A percentile compares a stretch with the other conserved stretches of the same genome.
These are phyloP conservation scores for Acephala macrosclerotiorum DNA, from an alignment of 2,329 filamentous ascomycete species.

Conservation along the genomic window DNA sequence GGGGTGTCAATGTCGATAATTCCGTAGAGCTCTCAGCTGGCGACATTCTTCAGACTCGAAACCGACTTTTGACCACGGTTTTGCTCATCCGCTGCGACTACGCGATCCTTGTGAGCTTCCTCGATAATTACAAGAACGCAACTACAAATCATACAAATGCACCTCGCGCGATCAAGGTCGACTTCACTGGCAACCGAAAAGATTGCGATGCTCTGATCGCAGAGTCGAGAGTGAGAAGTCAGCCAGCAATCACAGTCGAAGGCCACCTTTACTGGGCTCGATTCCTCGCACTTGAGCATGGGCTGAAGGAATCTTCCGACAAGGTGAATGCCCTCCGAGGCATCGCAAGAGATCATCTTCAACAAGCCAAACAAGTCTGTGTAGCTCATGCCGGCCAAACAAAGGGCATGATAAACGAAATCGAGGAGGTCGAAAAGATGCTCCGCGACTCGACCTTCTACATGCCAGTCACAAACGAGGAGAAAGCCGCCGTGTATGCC, in stretches of 20 bases:
- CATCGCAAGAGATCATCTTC: not conserved
- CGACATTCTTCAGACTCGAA: constrained; percentile 47
- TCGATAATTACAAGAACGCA: constrained; percentile 29
- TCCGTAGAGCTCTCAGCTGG: constrained; percentile 38
- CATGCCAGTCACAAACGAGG: not conserved
- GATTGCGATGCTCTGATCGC: constrained; percentile 36
- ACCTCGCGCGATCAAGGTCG: constrained; percentile 24
- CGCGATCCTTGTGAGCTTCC: constrained; percentile 35
- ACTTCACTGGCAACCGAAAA: constrained; percentile 36
- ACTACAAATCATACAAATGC: constrained; percentile 11
- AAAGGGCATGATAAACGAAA: not conserved
- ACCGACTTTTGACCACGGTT: constrained; percentile 38
- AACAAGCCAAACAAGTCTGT: not conserved
- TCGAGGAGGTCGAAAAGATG: not conserved
- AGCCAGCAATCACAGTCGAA: constrained; percentile 32
- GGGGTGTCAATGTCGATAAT: constrained; percentile 32
- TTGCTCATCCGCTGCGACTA: constrained; percentile 39
- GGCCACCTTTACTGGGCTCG: constrained; percentile 38
- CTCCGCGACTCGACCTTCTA: constrained; percentile 1
- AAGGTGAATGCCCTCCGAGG: not conserved
- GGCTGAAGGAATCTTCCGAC: not conserved
- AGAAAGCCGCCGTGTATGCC: not conserved
- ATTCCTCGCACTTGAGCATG: not conserved
- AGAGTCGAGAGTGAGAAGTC: constrained; percentile 32
- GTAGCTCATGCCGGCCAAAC: not conserved